Conservation (phyloP, 352 stramenopile species). For the Blastocystis sp. region DNA sequence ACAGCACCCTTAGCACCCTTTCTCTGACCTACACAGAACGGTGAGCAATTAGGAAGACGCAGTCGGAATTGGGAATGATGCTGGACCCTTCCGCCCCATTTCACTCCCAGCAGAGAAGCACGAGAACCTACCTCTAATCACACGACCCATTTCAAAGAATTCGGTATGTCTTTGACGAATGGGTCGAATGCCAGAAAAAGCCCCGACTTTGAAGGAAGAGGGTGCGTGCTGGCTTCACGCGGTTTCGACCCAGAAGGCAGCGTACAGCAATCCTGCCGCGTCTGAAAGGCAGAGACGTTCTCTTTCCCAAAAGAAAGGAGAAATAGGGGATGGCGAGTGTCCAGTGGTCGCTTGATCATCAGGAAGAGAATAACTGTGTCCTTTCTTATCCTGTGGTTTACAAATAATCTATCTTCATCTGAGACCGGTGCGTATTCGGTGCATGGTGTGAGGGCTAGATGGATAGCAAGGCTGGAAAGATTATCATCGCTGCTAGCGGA, state of each 20-base stretch:
- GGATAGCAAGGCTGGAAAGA: slow-evolving; percentile 67
- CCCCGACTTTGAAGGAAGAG: background rate
- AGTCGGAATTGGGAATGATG: too few species aligned
- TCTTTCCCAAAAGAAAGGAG: background rate
- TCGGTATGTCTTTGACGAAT: slow-evolving; percentile 37
- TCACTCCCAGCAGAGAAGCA: background rate
- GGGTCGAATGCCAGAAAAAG: background rate
- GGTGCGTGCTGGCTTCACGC: background rate
- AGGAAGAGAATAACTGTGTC: background rate
- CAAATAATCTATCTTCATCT: slow-evolving; percentile 21
- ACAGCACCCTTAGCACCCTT: too few species aligned
- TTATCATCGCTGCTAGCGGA: slow-evolving; percentile 39
- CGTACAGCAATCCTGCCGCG: background rate
- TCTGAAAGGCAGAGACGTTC: background rate
- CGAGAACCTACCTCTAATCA: slow-evolving; percentile 25
- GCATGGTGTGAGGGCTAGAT: slow-evolving; percentile 32
- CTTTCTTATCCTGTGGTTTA: background rate
- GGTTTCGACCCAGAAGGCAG: background rate
- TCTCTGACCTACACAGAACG: too few species aligned
- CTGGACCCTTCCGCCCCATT: background rate
- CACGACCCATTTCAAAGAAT: slow-evolving; percentile 23
- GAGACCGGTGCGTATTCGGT: background rate
- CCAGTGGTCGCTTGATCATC: background rate
- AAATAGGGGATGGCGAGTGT: slow-evolving; percentile 5
- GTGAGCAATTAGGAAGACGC: too few species aligned